A percentile compares a stretch with the other conserved stretches of the same genome.
phyloP scores from a whole-genome alignment of 2,329 filamentous ascomycete species.

The Acrodontium crateriforme region DNA sequence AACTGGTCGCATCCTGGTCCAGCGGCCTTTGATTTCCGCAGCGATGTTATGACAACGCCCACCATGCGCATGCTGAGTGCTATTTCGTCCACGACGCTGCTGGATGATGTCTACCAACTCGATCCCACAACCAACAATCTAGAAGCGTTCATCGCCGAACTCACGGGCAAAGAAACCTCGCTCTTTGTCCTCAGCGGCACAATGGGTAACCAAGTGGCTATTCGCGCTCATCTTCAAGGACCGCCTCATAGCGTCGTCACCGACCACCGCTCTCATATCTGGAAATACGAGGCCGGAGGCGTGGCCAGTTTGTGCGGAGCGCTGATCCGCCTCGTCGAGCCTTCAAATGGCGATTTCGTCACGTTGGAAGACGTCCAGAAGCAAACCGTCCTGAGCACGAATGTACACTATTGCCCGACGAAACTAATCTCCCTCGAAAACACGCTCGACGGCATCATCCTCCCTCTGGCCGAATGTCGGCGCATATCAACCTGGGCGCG shows the following conservation, averaged over 20 bases:
- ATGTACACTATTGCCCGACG: slow-evolving; percentile 69
- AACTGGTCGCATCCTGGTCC: slow-evolving; percentile 32
- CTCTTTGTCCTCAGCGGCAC: slow-evolving; percentile 80
- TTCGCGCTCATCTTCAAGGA: slow-evolving; percentile 62
- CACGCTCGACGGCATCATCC: slow-evolving; percentile 65
- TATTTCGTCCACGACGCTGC: slow-evolving; percentile 57
- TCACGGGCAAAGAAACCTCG: slow-evolving; percentile 62
- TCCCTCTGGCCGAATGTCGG: slow-evolving; percentile 58
- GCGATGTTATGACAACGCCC: slow-evolving; percentile 60
- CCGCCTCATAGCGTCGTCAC: slow-evolving; percentile 72
- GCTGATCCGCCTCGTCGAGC: slow-evolving; percentile 50
- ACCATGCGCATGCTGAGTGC: slow-evolving; percentile 70
- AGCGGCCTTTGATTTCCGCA: slow-evolving; percentile 44
- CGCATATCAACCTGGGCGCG: slow-evolving; percentile 56
- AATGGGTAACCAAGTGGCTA: slow-evolving; percentile 83
- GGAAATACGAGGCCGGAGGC: slow-evolving; percentile 55
- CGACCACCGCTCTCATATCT: slow-evolving; percentile 66
- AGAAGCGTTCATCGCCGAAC: slow-evolving; percentile 56
- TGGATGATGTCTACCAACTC: slow-evolving; percentile 74
- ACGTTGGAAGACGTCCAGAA: slow-evolving; percentile 63
- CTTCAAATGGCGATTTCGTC: slow-evolving; percentile 57
- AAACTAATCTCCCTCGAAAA: slow-evolving; percentile 75
- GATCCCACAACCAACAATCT: slow-evolving; percentile 66
- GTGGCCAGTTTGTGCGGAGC: slow-evolving; percentile 60
- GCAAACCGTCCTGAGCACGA: slow-evolving; percentile 48